These are phyloP conservation scores for Triangularia verruculosa DNA, from an alignment of 2,329 filamentous ascomycete genomes.

Conservation along the genomic window DNA sequence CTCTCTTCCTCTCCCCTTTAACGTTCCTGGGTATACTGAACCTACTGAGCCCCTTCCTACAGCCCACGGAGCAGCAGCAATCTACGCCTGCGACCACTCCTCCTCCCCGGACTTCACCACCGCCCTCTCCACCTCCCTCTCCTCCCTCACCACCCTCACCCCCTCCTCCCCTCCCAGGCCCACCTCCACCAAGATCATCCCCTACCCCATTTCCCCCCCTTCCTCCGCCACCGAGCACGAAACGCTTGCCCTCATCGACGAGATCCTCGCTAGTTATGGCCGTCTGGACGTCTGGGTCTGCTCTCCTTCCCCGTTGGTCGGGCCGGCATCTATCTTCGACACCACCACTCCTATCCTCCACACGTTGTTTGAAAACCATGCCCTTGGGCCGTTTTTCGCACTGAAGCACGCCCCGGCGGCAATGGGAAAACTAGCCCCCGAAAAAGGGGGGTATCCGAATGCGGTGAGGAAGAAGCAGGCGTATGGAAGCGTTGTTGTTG, in stretches of 20 bases:
- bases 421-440: constrained; percentile 58
- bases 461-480: constrained; percentile 57
- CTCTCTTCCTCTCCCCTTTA: neutral
- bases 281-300: constrained; percentile 61
- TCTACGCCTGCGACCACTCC: constrained; percentile 45
- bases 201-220: constrained; percentile 54
- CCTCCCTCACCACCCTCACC: too few species aligned
- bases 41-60: neutral
- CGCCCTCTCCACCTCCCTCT: constrained; percentile 6
- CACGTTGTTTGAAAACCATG: constrained; percentile 58
- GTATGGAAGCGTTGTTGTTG: constrained; percentile 64
- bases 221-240: constrained; percentile 54
- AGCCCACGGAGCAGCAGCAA: constrained; percentile 63
- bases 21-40: constrained; percentile 19
- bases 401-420: constrained; percentile 63
- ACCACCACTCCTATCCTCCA: constrained; percentile 56
- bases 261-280: constrained; percentile 58
- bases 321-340: constrained; percentile 53
- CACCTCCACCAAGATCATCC: constrained; percentile 42
- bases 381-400: constrained; percentile 61
- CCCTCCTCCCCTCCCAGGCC: constrained; percentile 24
- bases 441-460: constrained; percentile 55
- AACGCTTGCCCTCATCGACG: constrained; percentile 59
- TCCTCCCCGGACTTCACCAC: constrained; percentile 7
- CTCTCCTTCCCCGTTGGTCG: constrained; percentile 51